These are phyloP conservation scores for Penicillium argentinense DNA, from an alignment of 495 filamentous ascomycete genomes.

Conservation along the genomic window DNA sequence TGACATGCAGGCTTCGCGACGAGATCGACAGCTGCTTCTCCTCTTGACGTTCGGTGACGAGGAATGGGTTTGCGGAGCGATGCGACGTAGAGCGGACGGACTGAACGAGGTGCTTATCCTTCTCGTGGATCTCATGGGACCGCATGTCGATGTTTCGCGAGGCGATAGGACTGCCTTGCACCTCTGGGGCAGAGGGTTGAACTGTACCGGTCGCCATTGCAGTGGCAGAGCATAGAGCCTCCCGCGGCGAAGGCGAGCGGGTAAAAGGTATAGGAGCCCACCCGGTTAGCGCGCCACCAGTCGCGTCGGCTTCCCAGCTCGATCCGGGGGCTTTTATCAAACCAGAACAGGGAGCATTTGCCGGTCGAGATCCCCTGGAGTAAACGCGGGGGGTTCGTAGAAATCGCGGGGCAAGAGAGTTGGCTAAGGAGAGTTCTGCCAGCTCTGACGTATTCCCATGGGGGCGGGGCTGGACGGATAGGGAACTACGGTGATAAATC, in stretches of 20 bases:
- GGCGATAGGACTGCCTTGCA: slow-evolving; percentile 26
- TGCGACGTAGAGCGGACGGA: slow-evolving; percentile 46
- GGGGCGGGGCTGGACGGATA: slow-evolving; percentile 25
- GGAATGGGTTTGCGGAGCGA: slow-evolving; percentile 48
- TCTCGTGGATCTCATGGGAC: slow-evolving; percentile 41
- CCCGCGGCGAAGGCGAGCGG: slow-evolving; percentile 11
- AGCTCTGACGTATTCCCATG: slow-evolving; percentile 30
- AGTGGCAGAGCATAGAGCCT: slow-evolving; percentile 38
- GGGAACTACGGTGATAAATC: slow-evolving; percentile 28
- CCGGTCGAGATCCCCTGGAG: slow-evolving; percentile 2
- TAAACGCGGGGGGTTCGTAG: slow-evolving; percentile 3
- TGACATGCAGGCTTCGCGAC: slow-evolving; percentile 54
- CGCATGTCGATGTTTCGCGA: slow-evolving; percentile 34
- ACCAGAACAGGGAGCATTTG: slow-evolving; percentile 20
- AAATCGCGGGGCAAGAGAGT: slow-evolving; percentile 20
- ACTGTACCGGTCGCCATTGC: slow-evolving; percentile 47
- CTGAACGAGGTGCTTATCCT: slow-evolving; percentile 49
- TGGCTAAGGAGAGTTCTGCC: slow-evolving; percentile 19
- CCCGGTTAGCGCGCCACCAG: slow-evolving; percentile 29
- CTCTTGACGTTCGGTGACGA: slow-evolving; percentile 53
- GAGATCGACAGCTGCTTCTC: slow-evolving; percentile 59
- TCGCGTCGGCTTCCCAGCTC: slow-evolving; percentile 20
- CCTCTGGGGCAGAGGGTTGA: slow-evolving; percentile 40
- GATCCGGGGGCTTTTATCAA: slow-evolving; percentile 8
- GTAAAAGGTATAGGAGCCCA: slow-evolving; percentile 22